phyloP scores from a whole-genome alignment of 345 rosid genomes.

The Eucalyptus polybractea region DNA sequence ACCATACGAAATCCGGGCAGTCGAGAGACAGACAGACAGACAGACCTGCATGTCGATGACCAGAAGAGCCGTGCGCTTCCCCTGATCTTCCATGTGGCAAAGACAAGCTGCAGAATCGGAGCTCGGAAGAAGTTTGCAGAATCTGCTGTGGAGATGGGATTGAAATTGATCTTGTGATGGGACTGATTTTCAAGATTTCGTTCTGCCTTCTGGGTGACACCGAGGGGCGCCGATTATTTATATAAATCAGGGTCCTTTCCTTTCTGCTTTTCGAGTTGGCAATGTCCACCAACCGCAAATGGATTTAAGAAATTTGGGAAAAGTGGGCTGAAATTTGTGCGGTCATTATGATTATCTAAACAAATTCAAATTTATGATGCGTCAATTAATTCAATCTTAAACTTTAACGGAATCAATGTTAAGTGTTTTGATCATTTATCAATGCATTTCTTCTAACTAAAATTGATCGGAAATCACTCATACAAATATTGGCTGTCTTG shows the following conservation, averaged over 20 bases:
- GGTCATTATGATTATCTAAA: too few relatives aligned
- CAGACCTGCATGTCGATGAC: constrained; percentile 96
- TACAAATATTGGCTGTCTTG: accelerated
- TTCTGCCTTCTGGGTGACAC: neutral
- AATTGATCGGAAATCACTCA: neutral
- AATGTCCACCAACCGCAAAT: neutral
- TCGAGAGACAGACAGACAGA: neutral
- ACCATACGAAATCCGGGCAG: neutral
- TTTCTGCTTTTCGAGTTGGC: neutral
- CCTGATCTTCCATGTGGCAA: constrained; percentile 30
- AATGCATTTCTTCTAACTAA: neutral
- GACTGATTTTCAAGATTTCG: neutral
- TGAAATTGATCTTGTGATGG: neutral
- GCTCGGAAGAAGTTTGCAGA: neutral
- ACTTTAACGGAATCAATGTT: too few relatives aligned
- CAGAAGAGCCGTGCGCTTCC: constrained; percentile 67
- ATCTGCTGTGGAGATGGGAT: neutral
- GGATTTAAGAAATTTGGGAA: neutral
- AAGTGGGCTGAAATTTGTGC: neutral
- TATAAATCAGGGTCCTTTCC: neutral
- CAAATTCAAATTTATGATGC: too few relatives aligned
- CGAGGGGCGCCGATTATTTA: too few relatives aligned
- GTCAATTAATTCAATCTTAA: too few relatives aligned
- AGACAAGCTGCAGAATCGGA: neutral
- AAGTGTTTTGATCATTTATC: neutral